These are phyloP conservation scores for Colletotrichum aenigma DNA, from an alignment of 2,329 filamentous ascomycete genomes.

Conservation along the genomic window DNA sequence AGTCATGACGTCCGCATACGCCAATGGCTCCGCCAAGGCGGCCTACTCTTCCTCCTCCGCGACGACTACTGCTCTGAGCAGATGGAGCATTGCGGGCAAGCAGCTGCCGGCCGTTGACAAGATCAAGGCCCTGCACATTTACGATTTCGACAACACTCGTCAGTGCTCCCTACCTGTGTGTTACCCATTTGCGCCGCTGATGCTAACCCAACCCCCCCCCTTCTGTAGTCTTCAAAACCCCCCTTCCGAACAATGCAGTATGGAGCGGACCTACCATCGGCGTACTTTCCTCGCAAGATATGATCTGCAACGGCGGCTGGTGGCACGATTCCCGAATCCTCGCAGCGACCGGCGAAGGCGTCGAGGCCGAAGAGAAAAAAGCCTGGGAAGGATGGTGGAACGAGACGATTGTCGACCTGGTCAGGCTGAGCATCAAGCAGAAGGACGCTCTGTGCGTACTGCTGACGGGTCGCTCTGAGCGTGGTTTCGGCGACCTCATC, in stretches of 20 bases:
- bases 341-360: conserved; percentile 81
- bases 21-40: conserved; percentile 21
- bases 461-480: conserved; percentile 84
- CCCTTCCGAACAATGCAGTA: conserved; percentile 84
- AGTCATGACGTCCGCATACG: conserved; percentile 23
- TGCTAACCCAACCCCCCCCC: neutral
- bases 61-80: conserved; percentile 77
- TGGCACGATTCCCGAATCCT: conserved; percentile 94
- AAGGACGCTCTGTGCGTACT: conserved; percentile 85
- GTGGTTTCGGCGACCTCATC: conserved; percentile 77
- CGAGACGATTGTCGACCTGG: conserved; percentile 82
- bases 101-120: conserved; percentile 67
- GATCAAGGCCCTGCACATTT: conserved; percentile 85
- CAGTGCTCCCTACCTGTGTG: neutral
- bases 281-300: conserved; percentile 74
- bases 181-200: neutral
- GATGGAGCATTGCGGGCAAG: conserved; percentile 82
- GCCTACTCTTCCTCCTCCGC: conserved; percentile 19
- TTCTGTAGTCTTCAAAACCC: conserved; percentile 80
- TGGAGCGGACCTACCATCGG: conserved; percentile 85
- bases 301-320: conserved; percentile 87
- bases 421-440: conserved; percentile 80
- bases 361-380: conserved; percentile 79
- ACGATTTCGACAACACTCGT: conserved; percentile 98
- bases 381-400: conserved; percentile 98